Base-by-base conservation (phyloP, 192 early-diverging fungal species). In the Coemansia sp. region DNA sequence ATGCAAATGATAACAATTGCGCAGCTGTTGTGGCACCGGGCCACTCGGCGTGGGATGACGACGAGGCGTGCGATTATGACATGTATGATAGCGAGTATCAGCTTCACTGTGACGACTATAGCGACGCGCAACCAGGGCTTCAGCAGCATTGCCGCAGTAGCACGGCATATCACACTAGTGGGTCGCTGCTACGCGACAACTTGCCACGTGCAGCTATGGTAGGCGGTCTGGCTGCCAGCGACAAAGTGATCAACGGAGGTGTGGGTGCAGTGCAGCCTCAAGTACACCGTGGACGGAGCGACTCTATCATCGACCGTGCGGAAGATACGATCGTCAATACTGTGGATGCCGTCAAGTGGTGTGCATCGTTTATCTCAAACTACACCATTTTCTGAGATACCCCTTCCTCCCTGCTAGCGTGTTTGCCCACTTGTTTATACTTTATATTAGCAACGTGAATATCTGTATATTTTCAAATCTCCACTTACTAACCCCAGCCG, bases 331-430 rank as follows among this genome's bases (percentile, higher is more conserved):
- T 84, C 29, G 77, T 84, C 48, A 84, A 84, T 62, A 84, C 82
- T 2, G 82, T 84, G 8, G 82, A 84, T 74, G 82, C 82, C 5
- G 77, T 84, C 41, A 84, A 84, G 42, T 84, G 82, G 82, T 84
- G 82, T 50, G 82, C 82, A 6, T 84, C 82, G 62, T 84, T 84
- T 67, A 84, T 84, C 36, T 74, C 77, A 9, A 84, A 84, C 63
- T 84, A 84, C 69, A 84, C 82, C 11, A 76, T 84, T 19, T 84
- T 84, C 65, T 84, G 48, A 64, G 27, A 15, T 29, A 27, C 9
- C 3, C 48, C 21, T 7, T 5, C 19, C 14, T 15, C 41, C 11
- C 9, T 42, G 41, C 41, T 42, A 42, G 41, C 41, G 41, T 42
- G 8, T 46, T 46, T 31, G 23, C 44, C 3, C 62, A 9, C 41